Percentiles rank a stretch among this genome's conserved stretches.
phyloP scores from a whole-genome alignment of 2,329 filamentous ascomycete species.

The Fusarium nematophilum region DNA sequence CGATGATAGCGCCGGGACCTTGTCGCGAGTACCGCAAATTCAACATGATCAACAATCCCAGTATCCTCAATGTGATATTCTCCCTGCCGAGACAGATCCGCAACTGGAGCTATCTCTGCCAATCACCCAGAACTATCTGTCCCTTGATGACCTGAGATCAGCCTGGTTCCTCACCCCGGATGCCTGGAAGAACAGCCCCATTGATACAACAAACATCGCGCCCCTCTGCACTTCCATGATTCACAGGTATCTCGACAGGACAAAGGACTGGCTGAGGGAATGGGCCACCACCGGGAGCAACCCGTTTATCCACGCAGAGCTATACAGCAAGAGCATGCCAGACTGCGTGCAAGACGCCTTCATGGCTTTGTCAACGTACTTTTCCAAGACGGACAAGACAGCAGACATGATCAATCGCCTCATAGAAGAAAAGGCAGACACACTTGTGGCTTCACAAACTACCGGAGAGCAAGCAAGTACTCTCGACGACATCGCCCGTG shows the following conservation, averaged over 20 bases:
- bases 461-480: not conserved
- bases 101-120: not conserved
- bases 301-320: constrained; percentile 18
- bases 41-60: not conserved
- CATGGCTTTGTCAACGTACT: constrained; percentile 20
- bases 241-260: constrained; percentile 7
- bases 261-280: constrained; percentile 18
- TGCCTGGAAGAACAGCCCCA: constrained; percentile 9
- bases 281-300: constrained; percentile 26
- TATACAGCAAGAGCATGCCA: constrained; percentile 21
- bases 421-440: constrained; percentile 18
- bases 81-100: not conserved
- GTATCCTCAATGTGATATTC: not conserved
- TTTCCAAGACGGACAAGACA: constrained; percentile 25
- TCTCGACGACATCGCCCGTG: constrained; percentile 27
- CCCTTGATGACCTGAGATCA: constrained; percentile 20
- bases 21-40: not conserved
- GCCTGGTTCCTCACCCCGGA: constrained; percentile 28
- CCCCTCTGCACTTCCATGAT: constrained; percentile 13
- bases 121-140: not conserved
- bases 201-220: not conserved
- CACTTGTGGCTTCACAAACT: not conserved
- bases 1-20: not conserved
- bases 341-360: constrained; percentile 22
- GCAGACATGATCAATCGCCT: constrained; percentile 21